A percentile compares a stretch with the other conserved stretches of the same genome.
Conservation (phyloP, 192 early-diverging fungal species). For the Umbelopsis sp. region DNA sequence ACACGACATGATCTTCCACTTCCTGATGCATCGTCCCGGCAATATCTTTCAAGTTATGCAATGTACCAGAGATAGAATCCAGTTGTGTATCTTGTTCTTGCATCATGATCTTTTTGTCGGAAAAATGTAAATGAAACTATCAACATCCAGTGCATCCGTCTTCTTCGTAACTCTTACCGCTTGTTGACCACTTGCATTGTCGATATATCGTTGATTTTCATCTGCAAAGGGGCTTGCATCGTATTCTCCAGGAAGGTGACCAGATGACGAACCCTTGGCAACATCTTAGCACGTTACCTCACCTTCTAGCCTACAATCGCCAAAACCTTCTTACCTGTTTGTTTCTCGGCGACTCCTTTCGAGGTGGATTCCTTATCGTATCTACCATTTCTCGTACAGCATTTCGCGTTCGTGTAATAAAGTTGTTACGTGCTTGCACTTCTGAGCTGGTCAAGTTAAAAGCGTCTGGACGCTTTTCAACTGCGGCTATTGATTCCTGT, state of each 20-base stretch:
- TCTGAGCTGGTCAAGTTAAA: slow-evolving; percentile 44
- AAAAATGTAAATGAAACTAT: neutral
- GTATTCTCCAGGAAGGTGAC: neutral
- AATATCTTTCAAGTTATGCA: slow-evolving; percentile 60
- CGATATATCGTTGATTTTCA: slow-evolving; percentile 38
- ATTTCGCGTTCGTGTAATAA: slow-evolving; percentile 29
- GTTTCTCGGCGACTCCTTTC: slow-evolving; percentile 16
- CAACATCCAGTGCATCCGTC: neutral
- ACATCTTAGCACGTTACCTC: neutral
- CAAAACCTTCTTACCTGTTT: neutral
- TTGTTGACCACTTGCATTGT: slow-evolving; percentile 37
- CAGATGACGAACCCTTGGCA: neutral
- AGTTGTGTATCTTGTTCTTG: slow-evolving; percentile 61
- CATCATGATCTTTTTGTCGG: slow-evolving; percentile 48
- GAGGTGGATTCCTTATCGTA: slow-evolving; percentile 32
- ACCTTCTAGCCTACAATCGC: no score
- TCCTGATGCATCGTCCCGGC: slow-evolving; percentile 57
- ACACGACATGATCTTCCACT: slow-evolving; percentile 58
- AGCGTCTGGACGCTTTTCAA: slow-evolving; percentile 39
- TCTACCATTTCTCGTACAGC: slow-evolving; percentile 26
- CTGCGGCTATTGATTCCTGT: slow-evolving; percentile 46
- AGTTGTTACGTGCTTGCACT: slow-evolving; percentile 34
- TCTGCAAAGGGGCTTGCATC: slow-evolving; percentile 22
- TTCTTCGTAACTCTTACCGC: slow-evolving; percentile 22
- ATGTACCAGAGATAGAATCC: slow-evolving; percentile 55